Percentiles rank a stretch among this genome's conserved stretches.
Conservation (phyloP, 2,329 filamentous ascomycete species). For the Xylariaceae sp. region DNA sequence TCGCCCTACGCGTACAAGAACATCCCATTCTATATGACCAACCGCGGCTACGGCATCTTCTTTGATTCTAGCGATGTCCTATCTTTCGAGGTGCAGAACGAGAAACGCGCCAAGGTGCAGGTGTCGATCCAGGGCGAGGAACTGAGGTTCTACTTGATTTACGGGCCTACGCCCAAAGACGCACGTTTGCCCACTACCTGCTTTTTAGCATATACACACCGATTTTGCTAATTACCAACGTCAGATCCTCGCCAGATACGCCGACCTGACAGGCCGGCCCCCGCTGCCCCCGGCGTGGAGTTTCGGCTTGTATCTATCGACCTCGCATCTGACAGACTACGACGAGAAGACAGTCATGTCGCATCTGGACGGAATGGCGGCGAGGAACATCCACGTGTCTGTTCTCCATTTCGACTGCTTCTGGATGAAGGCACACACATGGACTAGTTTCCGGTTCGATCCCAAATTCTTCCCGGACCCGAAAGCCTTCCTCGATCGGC, state of each 20-base stretch:
- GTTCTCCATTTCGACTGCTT: conserved; percentile 1
- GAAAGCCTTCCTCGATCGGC: conserved; percentile 1
- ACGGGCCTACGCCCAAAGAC: conserved; percentile 1
- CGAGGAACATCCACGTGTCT: conserved; percentile 1
- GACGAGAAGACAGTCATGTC: conserved; percentile 1
- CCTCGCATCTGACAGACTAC: not conserved
- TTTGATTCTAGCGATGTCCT: conserved; percentile 1
- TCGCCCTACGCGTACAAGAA: conserved; percentile 1
- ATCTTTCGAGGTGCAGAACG: not conserved
- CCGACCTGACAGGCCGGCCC: not conserved
- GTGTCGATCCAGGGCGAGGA: conserved; percentile 1
- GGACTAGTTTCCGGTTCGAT: conserved; percentile 1
- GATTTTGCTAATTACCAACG: not conserved
- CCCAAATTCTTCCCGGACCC: conserved; percentile 1
- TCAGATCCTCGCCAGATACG: conserved; percentile 1
- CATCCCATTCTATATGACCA: conserved; percentile 1
- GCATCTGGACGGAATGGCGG: not conserved
- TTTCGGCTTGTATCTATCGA: conserved; percentile 1
- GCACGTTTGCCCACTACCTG: too few species aligned
- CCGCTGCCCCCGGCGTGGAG: not conserved
- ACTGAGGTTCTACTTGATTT: conserved; percentile 1
- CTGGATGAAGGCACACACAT: conserved; percentile 1
- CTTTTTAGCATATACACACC: not conserved
- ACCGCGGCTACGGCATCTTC: conserved; percentile 1
- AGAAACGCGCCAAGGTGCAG: conserved; percentile 1